A percentile compares a stretch with the other conserved stretches of the same genome.
These are phyloP conservation scores for Fragaria iinumae DNA, from an alignment of 306 rosid species.

Conservation along the genomic window DNA sequence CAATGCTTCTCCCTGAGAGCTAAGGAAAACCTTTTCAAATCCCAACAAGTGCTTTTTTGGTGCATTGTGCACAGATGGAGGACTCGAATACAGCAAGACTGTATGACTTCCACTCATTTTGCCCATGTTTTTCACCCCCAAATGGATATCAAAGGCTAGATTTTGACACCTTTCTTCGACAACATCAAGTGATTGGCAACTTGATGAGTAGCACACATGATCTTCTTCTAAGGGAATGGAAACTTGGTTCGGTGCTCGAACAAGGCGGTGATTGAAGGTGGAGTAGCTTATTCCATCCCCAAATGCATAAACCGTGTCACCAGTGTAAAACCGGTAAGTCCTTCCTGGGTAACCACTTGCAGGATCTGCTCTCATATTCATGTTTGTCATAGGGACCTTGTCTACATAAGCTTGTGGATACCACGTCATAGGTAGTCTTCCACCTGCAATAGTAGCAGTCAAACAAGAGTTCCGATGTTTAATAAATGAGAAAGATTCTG, in stretches of 20 bases:
- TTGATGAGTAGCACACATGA: constrained; percentile 59
- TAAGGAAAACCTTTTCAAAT: constrained; percentile 66
- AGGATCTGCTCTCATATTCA: constrained; percentile 93
- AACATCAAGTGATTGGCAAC: constrained; percentile 70
- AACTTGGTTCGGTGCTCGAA: constrained; percentile 54
- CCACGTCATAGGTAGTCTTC: constrained; percentile 97
- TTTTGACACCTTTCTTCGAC: constrained; percentile 57
- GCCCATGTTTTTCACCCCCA: constrained; percentile 68
- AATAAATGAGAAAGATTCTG: not conserved
- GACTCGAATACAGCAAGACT: constrained; percentile 60
- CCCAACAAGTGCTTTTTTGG: constrained; percentile 80
- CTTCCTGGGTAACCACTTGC: constrained; percentile 80
- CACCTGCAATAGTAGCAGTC: constrained; percentile 51
- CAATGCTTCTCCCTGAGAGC: constrained; percentile 42
- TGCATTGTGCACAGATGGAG: constrained; percentile 71
- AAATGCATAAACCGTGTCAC: constrained; percentile 73
- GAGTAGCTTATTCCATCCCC: constrained; percentile 87
- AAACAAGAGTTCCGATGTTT: not conserved
- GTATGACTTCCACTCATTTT: constrained; percentile 60
- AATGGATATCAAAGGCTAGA: constrained; percentile 57
- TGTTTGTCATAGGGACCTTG: constrained; percentile 87
- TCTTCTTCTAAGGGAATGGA: constrained; percentile 59
- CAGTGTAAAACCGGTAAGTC: constrained; percentile 79
- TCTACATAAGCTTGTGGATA: constrained; percentile 90
- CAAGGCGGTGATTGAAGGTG: constrained; percentile 49